These are phyloP conservation scores for Parmelia sp. DNA, from an alignment of 495 filamentous ascomycete genomes.

Conservation along the genomic window DNA sequence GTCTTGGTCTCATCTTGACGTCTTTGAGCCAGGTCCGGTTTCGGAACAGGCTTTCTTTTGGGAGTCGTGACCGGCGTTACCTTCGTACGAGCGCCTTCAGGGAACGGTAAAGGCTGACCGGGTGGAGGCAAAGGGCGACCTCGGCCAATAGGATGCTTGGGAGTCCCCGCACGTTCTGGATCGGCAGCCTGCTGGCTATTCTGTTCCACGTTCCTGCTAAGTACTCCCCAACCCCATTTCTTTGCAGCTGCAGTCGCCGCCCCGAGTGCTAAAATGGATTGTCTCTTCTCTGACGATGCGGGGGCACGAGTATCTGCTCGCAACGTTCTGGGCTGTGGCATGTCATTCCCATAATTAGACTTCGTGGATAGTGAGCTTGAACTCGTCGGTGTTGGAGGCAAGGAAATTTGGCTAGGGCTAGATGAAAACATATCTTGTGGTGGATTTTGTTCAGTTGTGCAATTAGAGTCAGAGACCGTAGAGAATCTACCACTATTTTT, in stretches of 20 bases:
- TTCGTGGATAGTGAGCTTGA: slow-evolving; percentile 16
- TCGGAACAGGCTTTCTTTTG: slow-evolving; percentile 54
- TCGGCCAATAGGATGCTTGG: slow-evolving; percentile 64
- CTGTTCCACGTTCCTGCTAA: slow-evolving; percentile 51
- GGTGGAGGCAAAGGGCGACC: slow-evolving; percentile 50
- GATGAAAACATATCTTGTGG: background rate
- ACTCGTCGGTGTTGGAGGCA: slow-evolving; percentile 19
- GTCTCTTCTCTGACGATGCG: slow-evolving; percentile 11
- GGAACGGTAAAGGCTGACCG: slow-evolving; percentile 64
- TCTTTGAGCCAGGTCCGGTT: slow-evolving; percentile 34
- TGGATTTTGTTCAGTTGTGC: slow-evolving; percentile 12
- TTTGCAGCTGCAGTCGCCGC: slow-evolving; percentile 72
- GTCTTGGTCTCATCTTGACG: slow-evolving; percentile 26
- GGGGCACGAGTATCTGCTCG: slow-evolving; percentile 13
- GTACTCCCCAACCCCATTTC: slow-evolving; percentile 74
- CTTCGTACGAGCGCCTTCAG: slow-evolving; percentile 57
- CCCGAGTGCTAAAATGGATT: slow-evolving; percentile 51
- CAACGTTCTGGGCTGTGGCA: slow-evolving; percentile 11
- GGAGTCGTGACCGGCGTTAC: slow-evolving; percentile 51
- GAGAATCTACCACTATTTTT: slow-evolving; percentile 35
- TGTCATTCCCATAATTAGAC: slow-evolving; percentile 6
- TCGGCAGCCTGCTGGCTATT: slow-evolving; percentile 30
- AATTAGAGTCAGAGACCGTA: slow-evolving; percentile 29
- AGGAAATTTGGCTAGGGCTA: slow-evolving; percentile 22
- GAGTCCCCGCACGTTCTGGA: slow-evolving; percentile 45